Evolutionary conservation across 352 stramenopile species (phyloP), one percentile per base, ranked within the genome.

Genomic region (Phytophthora pini): DNA sequence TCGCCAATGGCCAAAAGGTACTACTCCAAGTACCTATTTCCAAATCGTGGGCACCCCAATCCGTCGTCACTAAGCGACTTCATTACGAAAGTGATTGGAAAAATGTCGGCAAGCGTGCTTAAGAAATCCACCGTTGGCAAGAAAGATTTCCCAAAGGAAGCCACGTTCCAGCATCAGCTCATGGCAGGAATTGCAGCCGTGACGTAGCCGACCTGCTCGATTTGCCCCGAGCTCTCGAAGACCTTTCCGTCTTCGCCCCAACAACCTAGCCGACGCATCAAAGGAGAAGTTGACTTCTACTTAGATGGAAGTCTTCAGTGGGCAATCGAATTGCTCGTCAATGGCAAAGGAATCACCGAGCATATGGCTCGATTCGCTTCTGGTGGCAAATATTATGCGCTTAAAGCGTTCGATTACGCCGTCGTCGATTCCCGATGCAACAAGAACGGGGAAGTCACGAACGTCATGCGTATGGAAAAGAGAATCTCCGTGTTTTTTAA

Each of bases 161-260:
- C 51, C n/a, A 51, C 38, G 34, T 64, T 68, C 53, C 65, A 72
- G 39, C 59, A 69, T 51, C 56, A 58, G 4, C 57, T 73, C 11
- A 63, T 65, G 56, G 40, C 20, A 31, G 55, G 2, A 10, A n/a
- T 71, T 26, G 48, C 48, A 7, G 7, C 52, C 4, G 8, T 48
- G 9, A 57, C 55, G 8, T 2, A 31, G 5, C 31, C 12, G 15
- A 48, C 10, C 5, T 58, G 36, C 15, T 54, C 13, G 0, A 61
- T 71, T 54, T 66, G 56, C 34, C 48, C 49, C 5, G 63, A 66
- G 40, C 38, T 71, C 10, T 61, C 49, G 49, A 12, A 17, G 1
- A 29, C 45, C 1, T 65, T 65, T 26, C 45, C 45, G 49, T n/a
- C 15, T 27, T 40, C 11, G 1, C 11, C 5, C 3, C 11, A 29